Conservation (phyloP, 2,329 filamentous ascomycete species). For the Aspergillus caelatus region DNA sequence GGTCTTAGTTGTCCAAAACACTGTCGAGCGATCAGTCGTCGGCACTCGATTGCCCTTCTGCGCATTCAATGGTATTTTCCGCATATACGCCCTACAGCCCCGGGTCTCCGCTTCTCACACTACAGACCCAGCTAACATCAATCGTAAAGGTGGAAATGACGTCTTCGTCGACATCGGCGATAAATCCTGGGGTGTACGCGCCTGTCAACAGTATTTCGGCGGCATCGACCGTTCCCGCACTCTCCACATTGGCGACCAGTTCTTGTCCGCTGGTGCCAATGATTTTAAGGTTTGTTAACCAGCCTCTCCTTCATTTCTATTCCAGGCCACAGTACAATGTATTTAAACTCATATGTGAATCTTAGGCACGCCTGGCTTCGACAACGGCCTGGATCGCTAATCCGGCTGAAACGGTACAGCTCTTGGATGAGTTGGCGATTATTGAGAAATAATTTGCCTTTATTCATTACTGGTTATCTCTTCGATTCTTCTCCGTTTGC, state of each 20-base stretch:
- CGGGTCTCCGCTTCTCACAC: neutral
- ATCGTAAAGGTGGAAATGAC: conserved; percentile 72
- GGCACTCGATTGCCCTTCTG: conserved; percentile 80
- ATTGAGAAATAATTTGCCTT: neutral
- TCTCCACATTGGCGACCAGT: conserved; percentile 93
- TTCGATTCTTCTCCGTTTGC: no score
- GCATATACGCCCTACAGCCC: neutral
- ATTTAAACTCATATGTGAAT: neutral
- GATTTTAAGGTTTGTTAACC: conserved; percentile 75
- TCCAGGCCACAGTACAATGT: neutral
- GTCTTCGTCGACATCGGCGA: conserved; percentile 99
- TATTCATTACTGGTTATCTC: no score
- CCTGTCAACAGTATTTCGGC: conserved; percentile 89
- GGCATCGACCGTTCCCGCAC: conserved; percentile 75
- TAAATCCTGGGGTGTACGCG: conserved; percentile 92
- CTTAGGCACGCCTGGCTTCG: conserved; percentile 75
- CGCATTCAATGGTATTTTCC: conserved; percentile 77
- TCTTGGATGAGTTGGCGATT: conserved; percentile 78
- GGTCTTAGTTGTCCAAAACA: conserved; percentile 90
- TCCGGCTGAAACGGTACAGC: conserved; percentile 83
- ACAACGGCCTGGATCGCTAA: conserved; percentile 98
- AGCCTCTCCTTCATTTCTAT: no score
- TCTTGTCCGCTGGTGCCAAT: conserved; percentile 90
- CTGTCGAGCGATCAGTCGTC: conserved; percentile 77
- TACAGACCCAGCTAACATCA: neutral